Conservation (phyloP, 257 asterid species). For the Solanum neorickii region DNA sequence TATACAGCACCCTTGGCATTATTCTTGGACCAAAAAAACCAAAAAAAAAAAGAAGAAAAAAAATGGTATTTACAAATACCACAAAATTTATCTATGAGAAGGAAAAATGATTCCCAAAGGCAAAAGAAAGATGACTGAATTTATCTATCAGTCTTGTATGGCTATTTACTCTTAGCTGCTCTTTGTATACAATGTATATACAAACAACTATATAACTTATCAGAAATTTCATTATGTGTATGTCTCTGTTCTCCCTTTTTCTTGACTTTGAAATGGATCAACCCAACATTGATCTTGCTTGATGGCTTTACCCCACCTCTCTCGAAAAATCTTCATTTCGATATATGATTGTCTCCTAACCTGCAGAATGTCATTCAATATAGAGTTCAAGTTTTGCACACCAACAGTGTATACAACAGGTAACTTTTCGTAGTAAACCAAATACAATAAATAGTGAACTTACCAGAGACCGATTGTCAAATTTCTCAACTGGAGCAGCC, state of each 20-base stretch:
- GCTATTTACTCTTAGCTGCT: slow-evolving; percentile 1
- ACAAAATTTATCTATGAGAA: not conserved
- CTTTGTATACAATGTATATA: not conserved
- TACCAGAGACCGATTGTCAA: slow-evolving; percentile 52
- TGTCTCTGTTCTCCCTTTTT: not conserved
- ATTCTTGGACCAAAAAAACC: not conserved
- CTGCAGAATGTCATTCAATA: slow-evolving; percentile 15
- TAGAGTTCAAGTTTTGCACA: not conserved
- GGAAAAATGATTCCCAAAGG: not conserved
- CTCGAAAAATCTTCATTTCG: slow-evolving; percentile 52
- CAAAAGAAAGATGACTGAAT: not conserved
- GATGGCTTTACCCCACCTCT: slow-evolving; percentile 55
- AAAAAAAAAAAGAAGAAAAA: not conserved
- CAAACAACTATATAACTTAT: not conserved
- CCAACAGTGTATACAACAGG: not conserved
- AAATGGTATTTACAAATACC: not conserved
- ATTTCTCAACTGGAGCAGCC: slow-evolving; percentile 16
- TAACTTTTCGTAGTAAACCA: not conserved
- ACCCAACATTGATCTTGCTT: slow-evolving; percentile 60
- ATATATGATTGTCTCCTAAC: slow-evolving; percentile 41
- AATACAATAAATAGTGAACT: slow-evolving; percentile 4
- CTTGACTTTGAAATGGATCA: slow-evolving; percentile 36
- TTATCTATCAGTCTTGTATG: not conserved
- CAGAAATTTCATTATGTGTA: not conserved
- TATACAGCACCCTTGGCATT: not conserved